Base-by-base conservation (phyloP, 2,329 filamentous ascomycete genomes). In the Aaosphaeria arxii region DNA sequence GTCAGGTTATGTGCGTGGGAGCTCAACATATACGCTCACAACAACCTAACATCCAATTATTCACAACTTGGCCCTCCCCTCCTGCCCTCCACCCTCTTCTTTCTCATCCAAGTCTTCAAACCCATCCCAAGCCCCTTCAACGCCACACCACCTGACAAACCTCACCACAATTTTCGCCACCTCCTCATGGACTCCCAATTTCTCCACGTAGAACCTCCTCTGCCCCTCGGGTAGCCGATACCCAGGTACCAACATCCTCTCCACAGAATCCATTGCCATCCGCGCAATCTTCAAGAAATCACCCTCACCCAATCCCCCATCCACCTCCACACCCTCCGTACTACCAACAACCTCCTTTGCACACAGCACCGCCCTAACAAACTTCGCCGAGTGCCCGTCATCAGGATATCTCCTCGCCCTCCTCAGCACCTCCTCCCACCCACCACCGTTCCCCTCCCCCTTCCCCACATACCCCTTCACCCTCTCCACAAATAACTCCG, bases 331-430 rank as follows among this genome's bases (percentile, higher is more conserved):
- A 4, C 30, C 11, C 3, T 40, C n/a, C 5, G 1, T 11, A n/a
- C 11, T 29, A 28, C 11, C n/a, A n/a, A n/a, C 3, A 77, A 57
- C 35, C 73, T 36, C 33, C 29, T 49, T 39, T 7, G 48, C 51
- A 30, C 49, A 45, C 11, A 51, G 6, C 24, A 91, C 66, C 1
- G 88, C 84, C 36, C 89, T 76, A 7, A 84, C 76, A 6, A 92
- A 71, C 69, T 95, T 95, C 47, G 85, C 76, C 7, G 82, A 77
- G 69, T 95, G 91, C 0, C 90, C 90, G 66, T 95, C 90, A 55
- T 95, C 90, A 0, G 76, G 62, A 33, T 50, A 53, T 1, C 3
- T 24, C 3, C 1, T 44, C 13, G 44, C 50, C 6, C 52, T 33
- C 7, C 2, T 9, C 5, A 47, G 29, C 29, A 55, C 28, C 17